phyloP scores from a whole-genome alignment of 1,139 yeast genomes.

The Yamadazyma aaseri region DNA sequence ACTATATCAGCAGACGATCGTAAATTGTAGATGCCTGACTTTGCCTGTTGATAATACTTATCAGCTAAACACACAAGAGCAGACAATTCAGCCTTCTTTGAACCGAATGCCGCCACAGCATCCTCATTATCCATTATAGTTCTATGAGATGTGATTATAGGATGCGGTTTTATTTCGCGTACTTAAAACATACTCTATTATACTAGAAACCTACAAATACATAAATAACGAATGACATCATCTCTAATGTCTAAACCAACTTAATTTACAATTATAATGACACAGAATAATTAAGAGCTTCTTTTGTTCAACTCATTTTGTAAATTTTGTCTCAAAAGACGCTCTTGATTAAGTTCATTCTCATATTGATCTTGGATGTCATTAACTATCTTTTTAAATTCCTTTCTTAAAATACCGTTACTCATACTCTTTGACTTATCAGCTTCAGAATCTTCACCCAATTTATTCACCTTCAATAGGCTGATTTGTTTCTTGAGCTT shows the following conservation, averaged over 20 bases:
- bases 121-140: no score
- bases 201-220: no score
- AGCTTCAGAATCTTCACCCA: slow-evolving; percentile 33
- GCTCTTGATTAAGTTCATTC: slow-evolving; percentile 56
- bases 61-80: no score
- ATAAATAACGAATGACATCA: no score
- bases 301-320: slow-evolving; percentile 7
- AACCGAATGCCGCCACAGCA: no score
- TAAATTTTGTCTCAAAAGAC: slow-evolving; percentile 19
- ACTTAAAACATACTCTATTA: no score
- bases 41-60: slow-evolving; percentile 28
- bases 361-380: slow-evolving; percentile 65
- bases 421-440: slow-evolving; percentile 25
- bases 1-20: slow-evolving; percentile 17
- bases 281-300: neutral
- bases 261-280: neutral
- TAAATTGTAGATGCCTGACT: slow-evolving; percentile 12
- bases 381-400: slow-evolving; percentile 65
- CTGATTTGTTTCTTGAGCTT: slow-evolving; percentile 49
- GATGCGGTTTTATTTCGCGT: no score
- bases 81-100: no score
- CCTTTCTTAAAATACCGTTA: slow-evolving; percentile 58
- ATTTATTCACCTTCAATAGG: slow-evolving; percentile 46
- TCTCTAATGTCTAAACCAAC: no score
- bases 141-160: no score